Evolutionary conservation across 192 early-diverging fungal species (phyloP).

Genomic region (Piromyces finnis): DNA sequence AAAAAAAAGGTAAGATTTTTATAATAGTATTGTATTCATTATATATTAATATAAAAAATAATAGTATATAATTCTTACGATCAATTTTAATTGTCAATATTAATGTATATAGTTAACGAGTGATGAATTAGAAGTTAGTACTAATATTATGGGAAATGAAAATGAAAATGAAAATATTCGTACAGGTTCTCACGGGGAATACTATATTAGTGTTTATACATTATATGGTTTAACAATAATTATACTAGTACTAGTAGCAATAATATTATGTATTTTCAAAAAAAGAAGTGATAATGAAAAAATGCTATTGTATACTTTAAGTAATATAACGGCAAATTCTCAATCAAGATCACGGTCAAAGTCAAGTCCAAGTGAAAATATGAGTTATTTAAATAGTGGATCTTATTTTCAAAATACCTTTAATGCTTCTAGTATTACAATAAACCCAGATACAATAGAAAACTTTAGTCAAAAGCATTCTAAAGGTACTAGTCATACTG

Average conservation of each 20-base stretch:
- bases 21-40: too few species aligned
- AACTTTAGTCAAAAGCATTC: not conserved
- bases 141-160: too few species aligned
- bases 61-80: too few species aligned
- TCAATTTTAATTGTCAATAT: too few species aligned
- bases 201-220: too few species aligned
- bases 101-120: too few species aligned
- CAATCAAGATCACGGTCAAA: not conserved
- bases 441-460: not conserved
- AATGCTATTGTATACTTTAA: not conserved
- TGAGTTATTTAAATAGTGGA: not conserved
- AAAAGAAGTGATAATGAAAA: not conserved
- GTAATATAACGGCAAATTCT: not conserved
- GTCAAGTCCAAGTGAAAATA: not conserved
- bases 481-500: not conserved
- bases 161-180: too few species aligned
- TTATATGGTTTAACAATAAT: not conserved
- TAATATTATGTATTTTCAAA: not conserved
- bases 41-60: too few species aligned
- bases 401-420: not conserved
- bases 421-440: not conserved
- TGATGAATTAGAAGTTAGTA: too few species aligned
- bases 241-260: not conserved
- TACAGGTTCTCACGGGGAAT: too few species aligned
- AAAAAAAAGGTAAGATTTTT: too few species aligned